phyloP scores from a whole-genome alignment of 2,329 filamentous ascomycete genomes.

The Hypoxylon sp. region DNA sequence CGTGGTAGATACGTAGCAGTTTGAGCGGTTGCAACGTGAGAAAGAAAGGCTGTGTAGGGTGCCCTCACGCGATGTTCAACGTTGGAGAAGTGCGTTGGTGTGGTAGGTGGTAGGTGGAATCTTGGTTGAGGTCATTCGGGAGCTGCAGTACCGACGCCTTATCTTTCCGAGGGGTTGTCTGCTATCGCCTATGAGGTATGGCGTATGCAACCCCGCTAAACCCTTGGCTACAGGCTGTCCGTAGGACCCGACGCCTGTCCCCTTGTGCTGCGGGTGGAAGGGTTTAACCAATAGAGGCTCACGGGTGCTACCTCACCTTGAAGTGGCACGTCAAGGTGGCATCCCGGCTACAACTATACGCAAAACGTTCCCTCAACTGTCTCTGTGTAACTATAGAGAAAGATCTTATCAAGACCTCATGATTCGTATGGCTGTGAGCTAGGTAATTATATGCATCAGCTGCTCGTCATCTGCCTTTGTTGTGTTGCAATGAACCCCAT shows the following conservation, averaged over 20 bases:
- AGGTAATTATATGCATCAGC: background rate
- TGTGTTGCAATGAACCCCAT: background rate
- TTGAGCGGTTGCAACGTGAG: background rate
- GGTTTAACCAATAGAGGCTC: background rate
- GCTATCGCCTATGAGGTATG: background rate
- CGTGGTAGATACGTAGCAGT: background rate
- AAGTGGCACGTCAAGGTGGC: background rate
- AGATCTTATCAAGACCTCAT: background rate
- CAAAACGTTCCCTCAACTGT: too few relatives aligned
- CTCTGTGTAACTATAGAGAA: background rate
- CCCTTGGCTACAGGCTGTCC: background rate
- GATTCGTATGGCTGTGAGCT: background rate
- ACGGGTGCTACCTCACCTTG: background rate
- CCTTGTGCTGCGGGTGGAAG: background rate
- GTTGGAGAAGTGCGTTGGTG: background rate
- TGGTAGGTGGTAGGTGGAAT: slow-evolving; percentile 9
- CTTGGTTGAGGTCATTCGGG: slow-evolving; percentile 33
- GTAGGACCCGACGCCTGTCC: background rate
- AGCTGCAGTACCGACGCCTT: slow-evolving; percentile 18
- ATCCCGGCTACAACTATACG: background rate
- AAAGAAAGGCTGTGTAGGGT: background rate
- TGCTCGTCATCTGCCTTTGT: background rate
- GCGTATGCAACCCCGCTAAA: slow-evolving; percentile 4
- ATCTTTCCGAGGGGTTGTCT: slow-evolving; percentile 1
- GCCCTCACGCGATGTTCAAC: slow-evolving; percentile 24